Conservation (phyloP, 306 rosid species). For the Malus orientalis region DNA sequence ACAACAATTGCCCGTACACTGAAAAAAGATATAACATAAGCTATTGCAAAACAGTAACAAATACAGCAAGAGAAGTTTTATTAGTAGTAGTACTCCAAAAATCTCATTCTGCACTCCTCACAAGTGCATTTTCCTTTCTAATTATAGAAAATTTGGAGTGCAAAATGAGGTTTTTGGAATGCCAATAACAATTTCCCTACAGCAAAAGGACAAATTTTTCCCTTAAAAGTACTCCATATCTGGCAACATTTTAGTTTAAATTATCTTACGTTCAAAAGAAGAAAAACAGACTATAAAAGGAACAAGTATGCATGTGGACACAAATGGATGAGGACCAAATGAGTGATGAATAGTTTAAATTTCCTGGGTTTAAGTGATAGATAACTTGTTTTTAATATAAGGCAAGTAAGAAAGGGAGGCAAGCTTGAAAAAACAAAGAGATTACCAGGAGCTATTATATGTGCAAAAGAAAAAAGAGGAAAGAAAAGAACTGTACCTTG, state of each 20-base stretch:
- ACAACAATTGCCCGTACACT: slow-evolving; percentile 95
- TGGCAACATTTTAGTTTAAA: neutral
- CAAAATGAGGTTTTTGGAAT: too few relatives aligned
- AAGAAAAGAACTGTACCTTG: slow-evolving; percentile 39
- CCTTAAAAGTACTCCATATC: neutral
- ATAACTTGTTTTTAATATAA: neutral
- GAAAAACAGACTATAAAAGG: neutral
- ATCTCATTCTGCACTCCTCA: too few relatives aligned
- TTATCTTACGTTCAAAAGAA: neutral
- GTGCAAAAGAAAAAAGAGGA: neutral
- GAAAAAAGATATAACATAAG: slow-evolving; percentile 25
- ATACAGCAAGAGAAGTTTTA: neutral
- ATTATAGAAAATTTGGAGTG: too few relatives aligned
- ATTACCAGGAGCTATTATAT: neutral
- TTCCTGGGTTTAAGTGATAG: neutral
- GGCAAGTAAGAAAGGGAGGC: neutral
- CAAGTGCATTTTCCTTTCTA: too few relatives aligned
- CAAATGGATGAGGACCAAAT: neutral
- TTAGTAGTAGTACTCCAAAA: too few relatives aligned
- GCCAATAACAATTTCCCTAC: neutral
- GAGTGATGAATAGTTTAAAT: neutral
- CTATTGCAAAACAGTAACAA: neutral
- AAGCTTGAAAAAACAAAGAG: neutral
- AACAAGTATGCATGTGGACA: too few relatives aligned
- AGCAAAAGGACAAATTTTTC: neutral